phyloP scores from a whole-genome alignment of 176 grass and related monocot species.

The Oryza rufipogon region DNA sequence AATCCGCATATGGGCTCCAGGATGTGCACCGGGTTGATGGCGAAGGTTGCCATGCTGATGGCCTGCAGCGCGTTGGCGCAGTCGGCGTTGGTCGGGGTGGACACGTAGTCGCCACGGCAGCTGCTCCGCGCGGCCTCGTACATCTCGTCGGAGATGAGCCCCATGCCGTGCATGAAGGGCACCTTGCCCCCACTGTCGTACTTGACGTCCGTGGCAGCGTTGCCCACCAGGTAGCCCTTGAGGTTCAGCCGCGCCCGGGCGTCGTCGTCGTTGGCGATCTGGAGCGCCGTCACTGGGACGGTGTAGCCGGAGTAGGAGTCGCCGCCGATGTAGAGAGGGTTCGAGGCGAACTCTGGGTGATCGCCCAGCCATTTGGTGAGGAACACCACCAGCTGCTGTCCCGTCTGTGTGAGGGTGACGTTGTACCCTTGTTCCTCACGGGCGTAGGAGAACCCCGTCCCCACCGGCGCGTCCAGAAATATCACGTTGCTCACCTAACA shows the following conservation, averaged over 20 bases:
- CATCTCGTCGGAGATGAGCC: slow-evolving; percentile 85
- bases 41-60: slow-evolving; percentile 43
- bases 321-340: slow-evolving; percentile 81
- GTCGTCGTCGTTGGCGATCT: slow-evolving; percentile 28
- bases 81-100: slow-evolving; percentile 39
- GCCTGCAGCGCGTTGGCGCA: slow-evolving; percentile 50
- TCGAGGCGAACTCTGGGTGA: slow-evolving; percentile 61
- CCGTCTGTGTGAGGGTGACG: slow-evolving; percentile 48
- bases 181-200: slow-evolving; percentile 62
- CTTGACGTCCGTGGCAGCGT: slow-evolving; percentile 40
- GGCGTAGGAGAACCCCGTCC: slow-evolving; percentile 74
- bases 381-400: slow-evolving; percentile 47
- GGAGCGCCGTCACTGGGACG: slow-evolving; percentile 56
- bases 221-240: slow-evolving; percentile 69
- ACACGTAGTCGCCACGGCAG: slow-evolving; percentile 55
- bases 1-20: slow-evolving; percentile 60
- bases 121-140: slow-evolving; percentile 50
- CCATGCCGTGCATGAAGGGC: slow-evolving; percentile 79
- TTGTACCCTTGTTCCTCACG: slow-evolving; percentile 41
- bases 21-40: slow-evolving; percentile 56
- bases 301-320: slow-evolving; percentile 83
- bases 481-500: slow-evolving; percentile 63
- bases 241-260: slow-evolving; percentile 10
- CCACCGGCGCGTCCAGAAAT: slow-evolving; percentile 79
- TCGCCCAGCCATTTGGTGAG: slow-evolving; percentile 63